Base-by-base conservation (phyloP, 2,329 filamentous ascomycete genomes). In the Calonectria hawksworthii region DNA sequence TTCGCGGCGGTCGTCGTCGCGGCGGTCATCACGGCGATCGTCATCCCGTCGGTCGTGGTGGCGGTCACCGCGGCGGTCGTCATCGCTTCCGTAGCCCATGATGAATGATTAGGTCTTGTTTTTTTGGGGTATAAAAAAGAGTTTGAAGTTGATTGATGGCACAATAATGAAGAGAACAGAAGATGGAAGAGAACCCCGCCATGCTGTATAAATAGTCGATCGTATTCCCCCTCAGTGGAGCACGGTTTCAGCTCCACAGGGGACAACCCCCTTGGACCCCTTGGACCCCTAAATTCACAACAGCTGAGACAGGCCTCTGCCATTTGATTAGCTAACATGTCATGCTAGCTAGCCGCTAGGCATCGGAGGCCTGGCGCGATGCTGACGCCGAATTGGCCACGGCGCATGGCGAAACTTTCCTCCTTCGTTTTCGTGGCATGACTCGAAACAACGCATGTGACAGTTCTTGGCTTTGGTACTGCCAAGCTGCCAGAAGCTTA, bases 201-300 rank as follows among this genome's bases (percentile, higher is more conserved):
- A 63, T 41, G 34, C 36, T 28, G 16, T 63, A 63, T 63, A 63
- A 26, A 61, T 36, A 23, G 56, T 61, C 56, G 34, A 63, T 63
- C 56, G n/a, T n/a, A 23, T 23, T 61, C 56, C 56, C 56, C 56
- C 56, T 63, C 56, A 63, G 56, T 63, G 56, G 56, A 61, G 56
- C 56, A 26, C 14, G 36, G 36, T 41, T 38, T 38, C 56, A 63
- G 56, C 56, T 38, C 34, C 56, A 63, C 56, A 9, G 34, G 38
- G n/a, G n/a, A 61, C 56, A 10, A 63, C 56, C 51, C 51, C 51
- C 21, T 13, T 50, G 52, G 52, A 14, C 26, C 52, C 52, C 52
- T 61, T 61, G 56, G 56, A 61, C 56, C 56, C 56, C 56, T 63
- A 63, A 63, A 28, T 23, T 9, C 38, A n/a, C 36, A 9, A 26